These are phyloP conservation scores for Harringtonia aguacate DNA, from an alignment of 2,329 filamentous ascomycete genomes.

Conservation along the genomic window DNA sequence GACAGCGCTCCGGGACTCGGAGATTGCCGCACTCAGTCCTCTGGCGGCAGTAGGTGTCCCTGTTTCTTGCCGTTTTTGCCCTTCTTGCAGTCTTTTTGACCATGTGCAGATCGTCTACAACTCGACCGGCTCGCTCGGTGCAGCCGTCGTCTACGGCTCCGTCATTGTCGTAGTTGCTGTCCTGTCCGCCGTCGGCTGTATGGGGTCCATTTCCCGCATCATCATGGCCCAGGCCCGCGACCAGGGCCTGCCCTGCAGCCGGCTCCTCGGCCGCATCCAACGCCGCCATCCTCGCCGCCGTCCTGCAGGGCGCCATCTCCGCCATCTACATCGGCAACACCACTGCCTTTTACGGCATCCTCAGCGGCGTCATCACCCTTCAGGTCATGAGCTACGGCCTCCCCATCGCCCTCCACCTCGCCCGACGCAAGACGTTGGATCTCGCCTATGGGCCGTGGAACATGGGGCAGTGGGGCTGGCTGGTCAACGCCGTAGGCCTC, in stretches of 20 bases:
- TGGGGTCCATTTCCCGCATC: conserved; percentile 4
- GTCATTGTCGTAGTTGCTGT: conserved; percentile 2
- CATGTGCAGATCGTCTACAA: conserved; percentile 3
- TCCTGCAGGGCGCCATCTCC: conserved; percentile 1
- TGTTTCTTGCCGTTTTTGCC: background rate
- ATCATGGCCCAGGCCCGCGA: conserved; percentile 4
- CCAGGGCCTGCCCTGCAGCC: background rate
- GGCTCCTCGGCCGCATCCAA: background rate
- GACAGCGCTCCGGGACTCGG: background rate
- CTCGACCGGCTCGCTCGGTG: conserved; percentile 1
- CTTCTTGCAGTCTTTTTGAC: background rate
- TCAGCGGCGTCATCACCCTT: conserved; percentile 2
- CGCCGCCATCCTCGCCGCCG: background rate
- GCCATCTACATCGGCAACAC: conserved; percentile 4
- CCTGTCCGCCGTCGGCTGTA: conserved; percentile 1
- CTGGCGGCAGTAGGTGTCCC: background rate
- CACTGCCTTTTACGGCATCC: conserved; percentile 4
- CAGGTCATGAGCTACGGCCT: conserved; percentile 1
- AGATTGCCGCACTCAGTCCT: conserved; percentile 1
- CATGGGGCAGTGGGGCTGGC: conserved; percentile 1
- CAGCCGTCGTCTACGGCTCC: conserved; percentile 1
- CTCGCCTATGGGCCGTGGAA: conserved; percentile 2
- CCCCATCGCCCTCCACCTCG: conserved; percentile 1
- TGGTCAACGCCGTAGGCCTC: background rate
- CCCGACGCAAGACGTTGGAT: background rate